Base-by-base conservation (phyloP, 2,329 filamentous ascomycete genomes). In the Trichoderma sp. region DNA sequence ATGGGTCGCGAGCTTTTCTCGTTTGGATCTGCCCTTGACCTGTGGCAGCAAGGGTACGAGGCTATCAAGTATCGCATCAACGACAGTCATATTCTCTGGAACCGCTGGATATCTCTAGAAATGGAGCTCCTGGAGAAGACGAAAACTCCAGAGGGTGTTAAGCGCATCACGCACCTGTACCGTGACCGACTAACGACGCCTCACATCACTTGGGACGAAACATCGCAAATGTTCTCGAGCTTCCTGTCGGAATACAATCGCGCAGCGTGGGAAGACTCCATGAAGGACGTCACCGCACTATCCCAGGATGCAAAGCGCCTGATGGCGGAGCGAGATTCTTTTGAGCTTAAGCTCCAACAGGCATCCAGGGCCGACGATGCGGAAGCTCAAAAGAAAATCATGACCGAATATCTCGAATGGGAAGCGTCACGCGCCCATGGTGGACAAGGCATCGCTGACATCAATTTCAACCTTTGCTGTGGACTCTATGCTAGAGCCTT, bases 401-500 rank as follows among this genome's bases (percentile, higher is more conserved):
- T 91, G 82, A 81, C 80, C 5, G 88, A 92, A 70, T 99, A 99
- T 77, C 84, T 98, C 20, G 90, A 93, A 68, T 98, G 93, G 92
- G 96, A 99, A 83, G 87, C 91, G 76, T 84, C 81, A 20, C 88
- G 90, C 77, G 85, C 85, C 74, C 87, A 87, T 75, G 77, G 77
- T 50, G 90, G 85, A 65, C 84, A 83, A 55, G 84, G 84, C 64
- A 81, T 83, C 63, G 79, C 81, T 12, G 80, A 83, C 28, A 80
- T 84, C 20, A 81, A 85, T 34, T 79, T 87, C 39, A 83, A 85
- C 64, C 83, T 91, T 4, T 89, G 87, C 76, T 81, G 88, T 34
- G 88, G 87, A n/a, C 85, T 98, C 1, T 97, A 93, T 78, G 90
- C 94, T 76, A 90, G 95, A 72, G 94, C 93, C 23, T 86, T 95